Conservation (phyloP, 805 yeast genomes). For the Saccharomyces jurei region DNA sequence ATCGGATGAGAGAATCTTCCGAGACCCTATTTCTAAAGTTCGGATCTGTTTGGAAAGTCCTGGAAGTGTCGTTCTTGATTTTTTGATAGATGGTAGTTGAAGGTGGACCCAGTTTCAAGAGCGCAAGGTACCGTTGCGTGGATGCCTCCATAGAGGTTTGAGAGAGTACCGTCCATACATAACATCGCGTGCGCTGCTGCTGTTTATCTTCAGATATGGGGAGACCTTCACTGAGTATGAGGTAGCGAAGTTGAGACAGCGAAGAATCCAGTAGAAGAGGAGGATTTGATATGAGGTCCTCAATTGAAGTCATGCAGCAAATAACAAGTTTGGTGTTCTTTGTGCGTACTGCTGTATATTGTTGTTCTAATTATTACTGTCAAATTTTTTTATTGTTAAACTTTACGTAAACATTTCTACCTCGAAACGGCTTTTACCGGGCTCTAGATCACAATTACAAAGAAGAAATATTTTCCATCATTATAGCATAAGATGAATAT, state of each 20-base stretch:
- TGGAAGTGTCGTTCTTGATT: slow-evolving; percentile 75
- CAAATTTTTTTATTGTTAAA: not conserved
- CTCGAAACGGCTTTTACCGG: not conserved
- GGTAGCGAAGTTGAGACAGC: slow-evolving; percentile 12
- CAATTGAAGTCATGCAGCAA: slow-evolving; percentile 7
- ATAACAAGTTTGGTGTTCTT: not conserved
- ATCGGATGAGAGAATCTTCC: slow-evolving; percentile 60
- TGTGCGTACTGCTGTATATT: not conserved
- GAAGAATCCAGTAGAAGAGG: slow-evolving; percentile 14
- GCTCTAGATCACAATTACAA: not conserved
- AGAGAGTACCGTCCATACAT: not conserved
- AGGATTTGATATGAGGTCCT: slow-evolving; percentile 10
- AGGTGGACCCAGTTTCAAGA: slow-evolving; percentile 51
- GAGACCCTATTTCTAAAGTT: slow-evolving; percentile 55
- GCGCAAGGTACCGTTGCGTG: slow-evolving; percentile 45
- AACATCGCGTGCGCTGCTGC: not conserved
- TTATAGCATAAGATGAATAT: not conserved
- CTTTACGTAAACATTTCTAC: not conserved
- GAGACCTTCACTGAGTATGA: slow-evolving; percentile 19
- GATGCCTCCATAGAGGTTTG: slow-evolving; percentile 39
- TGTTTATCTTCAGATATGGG: slow-evolving; percentile 12
- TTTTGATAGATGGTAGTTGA: slow-evolving; percentile 46
- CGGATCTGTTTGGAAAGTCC: slow-evolving; percentile 73
- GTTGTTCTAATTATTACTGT: not conserved
- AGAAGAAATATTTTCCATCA: not conserved